phyloP scores from a whole-genome alignment of 106 monocot species.

The Dendrobium catenatum region DNA sequence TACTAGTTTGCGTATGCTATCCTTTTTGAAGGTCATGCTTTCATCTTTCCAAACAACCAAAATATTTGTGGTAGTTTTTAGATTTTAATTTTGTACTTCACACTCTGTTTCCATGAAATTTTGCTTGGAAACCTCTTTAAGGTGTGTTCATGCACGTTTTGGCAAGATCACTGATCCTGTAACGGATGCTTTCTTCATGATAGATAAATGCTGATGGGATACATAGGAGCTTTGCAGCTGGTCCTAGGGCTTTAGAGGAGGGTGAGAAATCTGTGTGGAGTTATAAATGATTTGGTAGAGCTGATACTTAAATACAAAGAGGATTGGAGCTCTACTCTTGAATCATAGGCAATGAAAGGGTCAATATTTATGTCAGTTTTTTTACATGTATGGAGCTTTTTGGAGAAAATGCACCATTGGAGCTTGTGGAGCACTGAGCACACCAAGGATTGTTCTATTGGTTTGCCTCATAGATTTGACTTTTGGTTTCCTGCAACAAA shows the following conservation, averaged over 20 bases:
- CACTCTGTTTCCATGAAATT: conserved; percentile 19
- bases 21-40: background rate
- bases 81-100: conserved; percentile 6
- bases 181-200: conserved; percentile 53
- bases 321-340: conserved; percentile 41
- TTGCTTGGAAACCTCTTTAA: conserved; percentile 21
- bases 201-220: conserved; percentile 53
- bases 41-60: background rate
- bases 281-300: conserved; percentile 29
- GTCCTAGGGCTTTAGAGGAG: conserved; percentile 37
- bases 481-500: conserved; percentile 7
- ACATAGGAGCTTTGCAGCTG: conserved; percentile 60
- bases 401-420: conserved; percentile 44
- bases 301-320: conserved; percentile 24
- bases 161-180: conserved; percentile 18
- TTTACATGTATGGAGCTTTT: conserved; percentile 46
- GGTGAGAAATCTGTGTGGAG: conserved; percentile 49
- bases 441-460: conserved; percentile 44
- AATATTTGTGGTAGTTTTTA: background rate
- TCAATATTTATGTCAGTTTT: conserved; percentile 35
- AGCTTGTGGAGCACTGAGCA: conserved; percentile 61
- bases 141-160: conserved; percentile 23
- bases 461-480: conserved; percentile 47
- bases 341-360: conserved; percentile 33
- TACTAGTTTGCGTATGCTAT: background rate